These are phyloP conservation scores for Fusarium duplospermum DNA, from an alignment of 2,329 filamentous ascomycete species.

Conservation along the genomic window DNA sequence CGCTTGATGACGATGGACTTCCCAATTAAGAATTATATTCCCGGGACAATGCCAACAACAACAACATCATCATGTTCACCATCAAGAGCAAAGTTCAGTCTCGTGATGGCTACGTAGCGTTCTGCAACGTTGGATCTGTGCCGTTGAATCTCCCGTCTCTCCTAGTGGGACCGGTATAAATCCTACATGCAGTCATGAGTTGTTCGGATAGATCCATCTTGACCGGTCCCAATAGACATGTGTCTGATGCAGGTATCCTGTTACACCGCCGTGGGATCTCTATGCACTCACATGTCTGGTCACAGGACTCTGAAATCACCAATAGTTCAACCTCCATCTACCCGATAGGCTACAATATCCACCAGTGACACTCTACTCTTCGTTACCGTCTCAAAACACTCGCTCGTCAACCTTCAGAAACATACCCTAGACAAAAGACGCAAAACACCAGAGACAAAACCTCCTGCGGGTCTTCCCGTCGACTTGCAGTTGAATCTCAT, in stretches of 20 bases:
- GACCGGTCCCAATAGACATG: too few relatives aligned
- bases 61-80: not conserved
- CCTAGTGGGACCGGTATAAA: not conserved
- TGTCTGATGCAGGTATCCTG: too few relatives aligned
- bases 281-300: not conserved
- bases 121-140: not conserved
- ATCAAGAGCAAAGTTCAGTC: not conserved
- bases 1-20: not conserved
- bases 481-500: not conserved
- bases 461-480: not conserved
- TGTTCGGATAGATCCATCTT: not conserved
- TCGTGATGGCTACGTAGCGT: not conserved
- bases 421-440: not conserved
- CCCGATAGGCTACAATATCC: not conserved
- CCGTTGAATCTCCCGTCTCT: accelerated
- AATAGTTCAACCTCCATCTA: not conserved
- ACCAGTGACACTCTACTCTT: not conserved
- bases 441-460: not conserved
- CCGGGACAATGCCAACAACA: not conserved
- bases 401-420: not conserved
- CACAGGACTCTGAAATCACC: not conserved
- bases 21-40: not conserved
- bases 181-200: not conserved
- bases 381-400: not conserved
- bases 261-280: not conserved